These are phyloP conservation scores for Globisporangium heterothallicum DNA, from an alignment of 352 stramenopile genomes.

Conservation along the genomic window DNA sequence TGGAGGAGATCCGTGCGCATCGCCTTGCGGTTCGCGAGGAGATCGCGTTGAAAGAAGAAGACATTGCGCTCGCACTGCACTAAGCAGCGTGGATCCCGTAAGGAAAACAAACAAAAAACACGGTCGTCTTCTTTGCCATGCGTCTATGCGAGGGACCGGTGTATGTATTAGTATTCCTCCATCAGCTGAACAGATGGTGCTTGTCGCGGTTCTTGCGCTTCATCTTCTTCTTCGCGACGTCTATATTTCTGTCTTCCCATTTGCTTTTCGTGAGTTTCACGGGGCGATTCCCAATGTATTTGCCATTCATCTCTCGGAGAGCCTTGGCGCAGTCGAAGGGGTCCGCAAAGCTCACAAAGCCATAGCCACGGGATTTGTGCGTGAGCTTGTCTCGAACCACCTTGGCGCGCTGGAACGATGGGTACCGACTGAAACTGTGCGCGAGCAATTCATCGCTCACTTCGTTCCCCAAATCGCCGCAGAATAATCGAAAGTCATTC, in stretches of 20 bases:
- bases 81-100: too few species aligned
- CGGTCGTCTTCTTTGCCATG: too few species aligned
- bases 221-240: slow-evolving; percentile 87
- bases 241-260: slow-evolving; percentile 93
- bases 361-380: slow-evolving; percentile 91
- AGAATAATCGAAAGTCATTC: slow-evolving; percentile 96
- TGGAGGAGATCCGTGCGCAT: slow-evolving; percentile 45
- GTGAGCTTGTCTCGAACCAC: slow-evolving; percentile 83
- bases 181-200: slow-evolving; percentile 64
- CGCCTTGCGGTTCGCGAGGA: slow-evolving; percentile 50
- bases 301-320: slow-evolving; percentile 95
- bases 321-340: slow-evolving; percentile 92
- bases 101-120: too few species aligned
- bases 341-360: slow-evolving; percentile 94
- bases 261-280: slow-evolving; percentile 95
- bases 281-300: slow-evolving; percentile 92
- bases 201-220: slow-evolving; percentile 76
- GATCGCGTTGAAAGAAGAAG: slow-evolving; percentile 49
- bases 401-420: slow-evolving; percentile 72
- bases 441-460: slow-evolving; percentile 85
- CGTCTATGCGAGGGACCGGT: too few species aligned
- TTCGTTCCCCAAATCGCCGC: slow-evolving; percentile 93
- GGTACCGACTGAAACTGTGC: slow-evolving; percentile 69
- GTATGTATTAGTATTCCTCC: not conserved
- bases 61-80: slow-evolving; percentile 48